Percentiles rank a stretch among this genome's conserved stretches.
Evolutionary conservation across 495 filamentous ascomycete genomes (phyloP).

Genomic region (Hypoxylon rickii): DNA sequence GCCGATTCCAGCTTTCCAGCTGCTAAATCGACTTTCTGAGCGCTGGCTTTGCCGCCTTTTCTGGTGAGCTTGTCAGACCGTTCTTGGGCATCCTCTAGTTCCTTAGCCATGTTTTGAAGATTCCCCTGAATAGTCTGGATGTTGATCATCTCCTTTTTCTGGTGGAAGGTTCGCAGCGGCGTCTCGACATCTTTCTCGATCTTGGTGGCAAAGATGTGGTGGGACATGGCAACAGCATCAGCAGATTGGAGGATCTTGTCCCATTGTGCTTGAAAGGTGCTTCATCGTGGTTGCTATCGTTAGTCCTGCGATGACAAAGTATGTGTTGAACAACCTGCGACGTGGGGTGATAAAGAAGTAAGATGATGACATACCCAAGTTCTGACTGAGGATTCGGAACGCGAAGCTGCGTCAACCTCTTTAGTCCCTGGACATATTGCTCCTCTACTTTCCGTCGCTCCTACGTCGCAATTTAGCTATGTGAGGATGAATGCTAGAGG

Average conservation of each 20-base stretch:
- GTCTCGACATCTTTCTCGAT: constrained; percentile 92
- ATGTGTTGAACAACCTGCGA: constrained; percentile 1
- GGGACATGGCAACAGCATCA: constrained; percentile 79
- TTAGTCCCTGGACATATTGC: constrained; percentile 80
- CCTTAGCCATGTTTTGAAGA: constrained; percentile 77
- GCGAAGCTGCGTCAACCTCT: constrained; percentile 76
- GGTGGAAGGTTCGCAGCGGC: constrained; percentile 74
- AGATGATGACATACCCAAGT: constrained; percentile 68
- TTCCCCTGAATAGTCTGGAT: constrained; percentile 85
- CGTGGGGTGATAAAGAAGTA: constrained; percentile 5
- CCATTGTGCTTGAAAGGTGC: constrained; percentile 92
- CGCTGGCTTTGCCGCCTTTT: constrained; percentile 77
- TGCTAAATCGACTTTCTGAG: constrained; percentile 80
- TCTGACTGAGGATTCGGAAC: constrained; percentile 74
- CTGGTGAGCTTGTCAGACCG: constrained; percentile 83
- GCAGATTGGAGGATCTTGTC: constrained; percentile 82
- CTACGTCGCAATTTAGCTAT: constrained; percentile 51
- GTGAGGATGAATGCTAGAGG: constrained; percentile 3
- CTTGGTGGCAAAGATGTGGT: constrained; percentile 78
- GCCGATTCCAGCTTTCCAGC: constrained; percentile 75
- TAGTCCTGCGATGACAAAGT: constrained; percentile 21
- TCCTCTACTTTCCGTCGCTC: constrained; percentile 94
- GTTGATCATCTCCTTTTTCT: constrained; percentile 77
- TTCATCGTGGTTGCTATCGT: constrained; percentile 46
- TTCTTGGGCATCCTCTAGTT: constrained; percentile 82